These are phyloP conservation scores for Monosporozyma siamensis DNA, from an alignment of 805 yeast genomes.

Conservation along the genomic window DNA sequence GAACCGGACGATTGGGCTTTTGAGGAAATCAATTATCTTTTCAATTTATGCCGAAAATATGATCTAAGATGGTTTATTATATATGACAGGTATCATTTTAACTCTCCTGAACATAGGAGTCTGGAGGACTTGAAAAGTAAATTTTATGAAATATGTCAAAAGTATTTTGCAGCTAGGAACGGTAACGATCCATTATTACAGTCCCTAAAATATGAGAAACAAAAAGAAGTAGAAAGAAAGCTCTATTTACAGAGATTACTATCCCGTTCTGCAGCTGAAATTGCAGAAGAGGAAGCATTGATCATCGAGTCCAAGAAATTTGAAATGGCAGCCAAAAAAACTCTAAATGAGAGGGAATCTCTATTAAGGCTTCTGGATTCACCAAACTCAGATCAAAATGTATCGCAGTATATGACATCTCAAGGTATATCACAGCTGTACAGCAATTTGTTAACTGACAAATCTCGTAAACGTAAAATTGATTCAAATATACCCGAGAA, in stretches of 20 bases:
- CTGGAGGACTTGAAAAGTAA: slow-evolving; percentile 79
- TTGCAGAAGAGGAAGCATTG: slow-evolving; percentile 93
- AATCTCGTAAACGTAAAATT: slow-evolving; percentile 44
- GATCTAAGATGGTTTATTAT: slow-evolving; percentile 54
- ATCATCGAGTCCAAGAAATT: slow-evolving; percentile 88
- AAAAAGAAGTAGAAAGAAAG: slow-evolving; percentile 71
- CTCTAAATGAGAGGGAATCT: slow-evolving; percentile 73
- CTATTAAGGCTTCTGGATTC: slow-evolving; percentile 74
- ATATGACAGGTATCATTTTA: slow-evolving; percentile 43
- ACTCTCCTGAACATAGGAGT: slow-evolving; percentile 32
- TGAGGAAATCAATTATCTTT: slow-evolving; percentile 72
- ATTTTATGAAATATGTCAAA: slow-evolving; percentile 60
- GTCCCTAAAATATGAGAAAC: slow-evolving; percentile 59
- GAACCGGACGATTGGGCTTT: slow-evolving; percentile 44
- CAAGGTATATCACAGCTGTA: slow-evolving; percentile 86
- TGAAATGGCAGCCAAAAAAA: slow-evolving; percentile 84
- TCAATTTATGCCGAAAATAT: slow-evolving; percentile 52
- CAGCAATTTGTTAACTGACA: slow-evolving; percentile 64
- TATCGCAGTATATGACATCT: slow-evolving; percentile 68
- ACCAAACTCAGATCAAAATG: slow-evolving; percentile 70
- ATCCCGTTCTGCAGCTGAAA: slow-evolving; percentile 86
- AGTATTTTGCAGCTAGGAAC: slow-evolving; percentile 38
- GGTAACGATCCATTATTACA: slow-evolving; percentile 45
- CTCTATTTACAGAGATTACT: slow-evolving; percentile 67
- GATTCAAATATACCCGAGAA: slow-evolving; percentile 35